Evolutionary conservation across 2,329 filamentous ascomycete species (phyloP).

Genomic region (Thelonectria olida): DNA sequence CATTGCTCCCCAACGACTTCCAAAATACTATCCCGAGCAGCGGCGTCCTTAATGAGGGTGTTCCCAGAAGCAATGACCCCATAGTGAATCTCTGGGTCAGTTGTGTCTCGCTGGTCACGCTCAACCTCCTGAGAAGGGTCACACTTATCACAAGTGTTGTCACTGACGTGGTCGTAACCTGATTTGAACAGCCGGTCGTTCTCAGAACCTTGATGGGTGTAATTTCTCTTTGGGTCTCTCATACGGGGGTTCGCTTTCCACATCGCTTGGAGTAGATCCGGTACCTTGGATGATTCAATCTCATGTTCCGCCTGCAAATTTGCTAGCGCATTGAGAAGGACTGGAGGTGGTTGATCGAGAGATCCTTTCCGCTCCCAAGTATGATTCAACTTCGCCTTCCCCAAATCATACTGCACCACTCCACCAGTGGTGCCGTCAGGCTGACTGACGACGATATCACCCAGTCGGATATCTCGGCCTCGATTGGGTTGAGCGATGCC

Average conservation of each 20-base stretch:
- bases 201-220: neutral
- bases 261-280: conserved; percentile 25
- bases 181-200: neutral
- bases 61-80: conserved; percentile 29
- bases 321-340: conserved; percentile 21
- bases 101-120: neutral
- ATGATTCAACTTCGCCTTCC: conserved; percentile 9
- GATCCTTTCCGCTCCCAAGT: conserved; percentile 15
- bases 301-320: conserved; percentile 26
- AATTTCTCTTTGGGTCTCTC: neutral
- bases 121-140: conserved; percentile 3
- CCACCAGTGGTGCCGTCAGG: conserved; percentile 27
- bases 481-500: conserved; percentile 10
- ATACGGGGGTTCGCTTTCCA: conserved; percentile 18
- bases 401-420: conserved; percentile 37
- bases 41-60: conserved; percentile 33
- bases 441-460: conserved; percentile 40
- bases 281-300: neutral
- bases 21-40: conserved; percentile 7
- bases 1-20: neutral
- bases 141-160: conserved; percentile 8
- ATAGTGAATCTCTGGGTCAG: conserved; percentile 31
- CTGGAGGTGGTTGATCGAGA: conserved; percentile 19
- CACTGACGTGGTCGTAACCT: conserved; percentile 7
- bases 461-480: conserved; percentile 35